These are phyloP conservation scores for Rasamsonia emersonii DNA, from an alignment of 2,329 filamentous ascomycete species.

Conservation along the genomic window DNA sequence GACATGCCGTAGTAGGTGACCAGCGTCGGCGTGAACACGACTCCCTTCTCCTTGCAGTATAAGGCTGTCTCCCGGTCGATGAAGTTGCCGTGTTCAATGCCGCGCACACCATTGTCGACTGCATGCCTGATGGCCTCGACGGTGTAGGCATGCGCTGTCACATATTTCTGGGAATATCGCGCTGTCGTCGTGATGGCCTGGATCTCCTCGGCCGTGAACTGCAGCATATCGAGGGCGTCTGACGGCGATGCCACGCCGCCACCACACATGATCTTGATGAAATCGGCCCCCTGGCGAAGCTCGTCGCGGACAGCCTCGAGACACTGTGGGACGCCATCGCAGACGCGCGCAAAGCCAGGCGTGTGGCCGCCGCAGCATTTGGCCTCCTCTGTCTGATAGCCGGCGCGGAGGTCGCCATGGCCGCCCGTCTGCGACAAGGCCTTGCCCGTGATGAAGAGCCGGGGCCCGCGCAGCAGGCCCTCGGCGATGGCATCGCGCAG, in stretches of 20 bases:
- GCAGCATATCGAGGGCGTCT: constrained; percentile 45
- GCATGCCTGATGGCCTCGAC: constrained; percentile 46
- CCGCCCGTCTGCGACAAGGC: constrained; percentile 52
- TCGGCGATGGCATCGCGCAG: constrained; percentile 47
- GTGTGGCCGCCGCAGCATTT: constrained; percentile 41
- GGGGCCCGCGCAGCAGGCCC: constrained; percentile 47
- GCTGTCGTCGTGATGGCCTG: constrained; percentile 46
- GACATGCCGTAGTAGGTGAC: constrained; percentile 45
- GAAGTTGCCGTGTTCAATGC: constrained; percentile 48
- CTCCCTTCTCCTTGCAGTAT: constrained; percentile 42
- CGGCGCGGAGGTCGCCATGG: constrained; percentile 46
- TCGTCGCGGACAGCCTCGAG: constrained; percentile 46
- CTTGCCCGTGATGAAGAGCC: constrained; percentile 47
- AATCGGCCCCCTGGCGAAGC: constrained; percentile 48
- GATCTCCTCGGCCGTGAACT: constrained; percentile 52
- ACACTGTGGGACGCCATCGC: constrained; percentile 49
- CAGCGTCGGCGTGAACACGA: constrained; percentile 48
- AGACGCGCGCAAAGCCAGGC: constrained; percentile 33
- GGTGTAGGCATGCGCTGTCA: constrained; percentile 53
- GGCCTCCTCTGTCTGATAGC: constrained; percentile 29
- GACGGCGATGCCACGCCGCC: constrained; percentile 51
- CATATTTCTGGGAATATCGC: constrained; percentile 41
- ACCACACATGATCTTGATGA: constrained; percentile 54
- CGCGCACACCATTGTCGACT: constrained; percentile 45
- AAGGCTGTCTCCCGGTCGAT: constrained; percentile 37